Evolutionary conservation across 192 early-diverging fungal species (phyloP), one percentile per base, ranked within the genome.

Genomic region (Thamnidium elegans): DNA sequence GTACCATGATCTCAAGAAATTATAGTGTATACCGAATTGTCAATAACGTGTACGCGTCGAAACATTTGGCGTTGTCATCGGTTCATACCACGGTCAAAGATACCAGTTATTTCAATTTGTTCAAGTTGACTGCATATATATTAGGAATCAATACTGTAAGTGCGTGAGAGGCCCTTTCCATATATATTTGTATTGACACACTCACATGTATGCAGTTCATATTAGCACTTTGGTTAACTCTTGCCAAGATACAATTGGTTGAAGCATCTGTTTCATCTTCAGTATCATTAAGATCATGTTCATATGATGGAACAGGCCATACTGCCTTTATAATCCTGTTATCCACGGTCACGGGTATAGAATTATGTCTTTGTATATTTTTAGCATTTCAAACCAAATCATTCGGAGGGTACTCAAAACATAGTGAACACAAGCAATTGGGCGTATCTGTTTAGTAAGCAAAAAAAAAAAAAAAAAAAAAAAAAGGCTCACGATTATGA

Each of bases 381-480:
- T 65, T 82, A 31, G 76, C 73, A 17, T 73, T 78, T 63, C 77
- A 72, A 62, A 79, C 76, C 21, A 64, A 75, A 6, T 65, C 71
- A 9, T 64, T 79, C 10, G 77, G 77, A 23, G 44, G 34, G 19
- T 68, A 73, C 31, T 69, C 76, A 15, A 81, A 75, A 45, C 75
- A 79, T 47, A 81, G 71, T 32, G 80, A 81, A 62, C 77, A 69
- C 39, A 71, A 78, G 17, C 80, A 81, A 31, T 77, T 81, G 32
- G 80, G 74, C 1, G 65, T 79, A 61, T 75, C 76, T 50, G 72
- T 81, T 7, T 81, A 81, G 79, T 81, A 81, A 73, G 76, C 78
- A 2, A 26, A 26, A 26, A 26, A 26, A 26, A 15, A 7, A 55
- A 48, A 59, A 2, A 26, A 26, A 26, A 26, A 26, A 26, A 15